Evolutionary conservation across 2,329 filamentous ascomycete genomes (phyloP), one percentile per base, ranked within the genome.

Genomic region (Sclerotinia minor): DNA sequence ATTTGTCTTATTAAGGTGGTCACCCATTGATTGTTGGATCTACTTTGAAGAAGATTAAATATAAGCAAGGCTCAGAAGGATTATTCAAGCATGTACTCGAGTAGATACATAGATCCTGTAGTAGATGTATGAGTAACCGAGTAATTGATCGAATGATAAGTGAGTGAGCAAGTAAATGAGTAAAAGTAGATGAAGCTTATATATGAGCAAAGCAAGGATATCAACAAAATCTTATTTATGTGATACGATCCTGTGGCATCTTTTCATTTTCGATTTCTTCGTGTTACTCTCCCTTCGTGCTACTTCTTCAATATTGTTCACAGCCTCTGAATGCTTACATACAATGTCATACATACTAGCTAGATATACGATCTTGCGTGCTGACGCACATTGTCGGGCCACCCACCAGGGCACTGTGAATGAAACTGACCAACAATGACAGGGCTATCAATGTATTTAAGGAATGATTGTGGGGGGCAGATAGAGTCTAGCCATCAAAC

Each of bases 401-500:
- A 35, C 32, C 32, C n/a, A n/a, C n/a, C n/a, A 35, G 32, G 63
- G 47, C 63, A 35, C 19, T 65, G 38, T 52, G 52, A 65, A 45
- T 57, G 63, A 55, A 65, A 65, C 63, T 26, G 24, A 57, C 38
- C 50, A 54, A 32, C 50, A 65, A 54, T 55, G 26, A 55, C 52
- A 58, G 52, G 44, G 49, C 61, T 55, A 24, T n/a, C 29, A 44
- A 54, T 17, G 35, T 45, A 32, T 41, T 52, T 24, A 57, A 58
- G 24, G 45, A 26, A 64, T 21, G 38, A 57, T 26, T 64, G 50
- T 45, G 61, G 61, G 50, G 61, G 21, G 54, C 21, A 54, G n/a
- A 50, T 32, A 26, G 19, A 60, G 9, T 50, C 26, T n/a, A 52
- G 29, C 45, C 19, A 44, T 32, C 26, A 19, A 67, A 60, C 44